Conservation (phyloP, 148 eudicot genomes). For the Diospyros kaki region DNA sequence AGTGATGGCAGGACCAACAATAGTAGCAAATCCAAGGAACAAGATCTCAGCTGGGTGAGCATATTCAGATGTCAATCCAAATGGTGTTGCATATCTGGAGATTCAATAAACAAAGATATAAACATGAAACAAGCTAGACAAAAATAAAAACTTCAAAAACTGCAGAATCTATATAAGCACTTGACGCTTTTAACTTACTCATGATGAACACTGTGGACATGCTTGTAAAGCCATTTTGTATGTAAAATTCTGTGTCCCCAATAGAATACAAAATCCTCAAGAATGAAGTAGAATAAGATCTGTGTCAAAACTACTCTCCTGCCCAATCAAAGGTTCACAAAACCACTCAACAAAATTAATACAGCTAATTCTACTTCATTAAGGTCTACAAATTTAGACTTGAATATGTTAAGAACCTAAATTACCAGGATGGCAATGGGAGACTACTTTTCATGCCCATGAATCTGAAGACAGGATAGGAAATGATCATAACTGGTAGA, state of each 20-base stretch:
- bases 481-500: slow-evolving; percentile 80
- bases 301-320: slow-evolving; percentile 83
- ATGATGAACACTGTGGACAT: slow-evolving; percentile 92
- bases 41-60: slow-evolving; percentile 97
- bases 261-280: slow-evolving; percentile 90
- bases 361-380: not conserved
- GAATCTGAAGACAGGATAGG: slow-evolving; percentile 85
- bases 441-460: slow-evolving; percentile 98
- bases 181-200: slow-evolving; percentile 51
- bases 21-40: slow-evolving; percentile 95
- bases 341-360: not conserved
- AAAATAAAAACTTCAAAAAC: not conserved
- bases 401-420: slow-evolving; percentile 54
- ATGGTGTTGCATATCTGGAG: slow-evolving; percentile 89
- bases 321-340: slow-evolving; percentile 18
- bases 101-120: slow-evolving; percentile 10
- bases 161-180: not conserved
- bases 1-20: slow-evolving; percentile 87
- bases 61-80: slow-evolving; percentile 97
- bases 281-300: slow-evolving; percentile 79
- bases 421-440: slow-evolving; percentile 97
- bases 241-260: slow-evolving; percentile 97
- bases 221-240: slow-evolving; percentile 96
- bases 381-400: slow-evolving; percentile 6
- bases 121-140: slow-evolving; percentile 2